Evolutionary conservation across 1,139 yeast genomes (phyloP), one percentile per base, ranked within the genome.

Genomic region (Candida sojae): DNA sequence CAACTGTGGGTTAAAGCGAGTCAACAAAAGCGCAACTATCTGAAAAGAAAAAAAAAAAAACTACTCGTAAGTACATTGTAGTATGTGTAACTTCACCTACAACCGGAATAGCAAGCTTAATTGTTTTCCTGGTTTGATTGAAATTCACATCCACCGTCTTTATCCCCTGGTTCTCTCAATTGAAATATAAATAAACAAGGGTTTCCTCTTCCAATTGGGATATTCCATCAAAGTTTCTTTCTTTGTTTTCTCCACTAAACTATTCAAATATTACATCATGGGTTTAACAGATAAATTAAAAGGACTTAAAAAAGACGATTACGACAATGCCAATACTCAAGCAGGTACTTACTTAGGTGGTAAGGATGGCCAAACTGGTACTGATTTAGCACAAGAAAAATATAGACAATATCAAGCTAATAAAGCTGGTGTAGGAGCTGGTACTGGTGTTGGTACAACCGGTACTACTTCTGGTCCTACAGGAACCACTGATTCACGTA

Each of bases 231-330:
- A 2, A 33, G 7, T 21, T 21, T 35, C 6, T 17, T 11, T 17
- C 12, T 9, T 33, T 33, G 21, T 33, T 33, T 33, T n/a, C 23
- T n/a, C 12, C 23, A 33, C 3, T 3, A 17, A 35, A 13, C 8
- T 13, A 23, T 38, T 21, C 33, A 40, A 31, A 26, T 28, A 30
- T 17, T 28, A 30, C 35, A 42, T 31, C 23, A 50, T 50, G 53
- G 53, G 53, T 36, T 50, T 50, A 48, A 48, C 53, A 17, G 53
- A 50, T 23, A 50, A 50, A 46, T 50, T 50, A 44, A 50, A 48
- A 44, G 53, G 53, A 26, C 33, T 48, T 36, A 48, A 46, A 13
- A 50, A 50, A 40, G 49, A 46, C 31, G 53, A 50, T 35, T 39
- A 35, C 33, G 53, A 50, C 26, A 48, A 44, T 33, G 45, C 40